phyloP scores from a whole-genome alignment of 441 rosid genomes.

The Gossypium gossypioides region DNA sequence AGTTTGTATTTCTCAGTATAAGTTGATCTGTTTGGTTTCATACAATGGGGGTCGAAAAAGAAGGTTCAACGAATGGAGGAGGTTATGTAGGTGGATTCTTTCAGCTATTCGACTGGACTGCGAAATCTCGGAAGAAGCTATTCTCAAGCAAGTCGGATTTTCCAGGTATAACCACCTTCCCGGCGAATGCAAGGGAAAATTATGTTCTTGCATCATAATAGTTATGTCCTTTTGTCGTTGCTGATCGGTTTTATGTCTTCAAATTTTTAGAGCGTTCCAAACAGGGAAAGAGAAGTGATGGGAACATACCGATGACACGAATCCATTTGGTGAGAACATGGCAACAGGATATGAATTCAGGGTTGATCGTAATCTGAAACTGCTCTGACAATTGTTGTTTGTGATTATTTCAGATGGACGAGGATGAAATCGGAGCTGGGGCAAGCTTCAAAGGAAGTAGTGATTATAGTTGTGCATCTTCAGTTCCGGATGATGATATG shows the following conservation, averaged over 20 bases:
- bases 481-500: constrained; percentile 80
- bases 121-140: constrained; percentile 88
- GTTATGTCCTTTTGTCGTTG: constrained; percentile 5
- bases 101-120: constrained; percentile 92
- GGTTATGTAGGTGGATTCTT: constrained; percentile 66
- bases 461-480: constrained; percentile 84
- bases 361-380: not conserved
- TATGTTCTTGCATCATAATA: not conserved
- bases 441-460: constrained; percentile 47
- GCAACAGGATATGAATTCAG: not conserved
- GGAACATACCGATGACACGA: constrained; percentile 53
- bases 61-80: constrained; percentile 43
- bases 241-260: constrained; percentile 7
- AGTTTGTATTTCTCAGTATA: constrained; percentile 8
- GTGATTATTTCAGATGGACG: constrained; percentile 43
- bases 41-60: constrained; percentile 60
- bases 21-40: constrained; percentile 8
- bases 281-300: constrained; percentile 62
- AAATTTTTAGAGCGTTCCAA: constrained; percentile 36
- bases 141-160: constrained; percentile 67
- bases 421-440: constrained; percentile 50
- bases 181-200: not conserved
- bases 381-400: constrained; percentile 6
- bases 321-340: constrained; percentile 33
- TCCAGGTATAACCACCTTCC: constrained; percentile 29